A percentile compares a stretch with the other conserved stretches of the same genome.
Evolutionary conservation across 2,329 filamentous ascomycete genomes (phyloP).

Genomic region (Aureobasidium zeae): DNA sequence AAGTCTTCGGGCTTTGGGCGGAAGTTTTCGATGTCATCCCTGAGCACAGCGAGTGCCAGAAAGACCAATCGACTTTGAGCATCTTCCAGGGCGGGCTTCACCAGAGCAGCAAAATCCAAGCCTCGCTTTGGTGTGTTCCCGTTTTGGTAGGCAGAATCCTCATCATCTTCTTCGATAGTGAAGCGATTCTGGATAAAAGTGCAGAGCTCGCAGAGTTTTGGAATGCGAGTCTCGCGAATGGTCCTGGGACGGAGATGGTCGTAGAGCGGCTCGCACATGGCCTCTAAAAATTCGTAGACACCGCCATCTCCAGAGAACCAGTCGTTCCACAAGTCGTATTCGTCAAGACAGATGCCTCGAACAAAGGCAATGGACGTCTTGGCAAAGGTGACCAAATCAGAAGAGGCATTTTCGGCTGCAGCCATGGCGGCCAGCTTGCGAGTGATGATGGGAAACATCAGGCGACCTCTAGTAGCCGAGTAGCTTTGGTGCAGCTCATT

Average conservation of each 20-base stretch:
- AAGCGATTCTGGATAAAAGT: constrained; percentile 57
- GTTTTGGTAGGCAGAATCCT: constrained; percentile 37
- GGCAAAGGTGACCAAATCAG: constrained; percentile 56
- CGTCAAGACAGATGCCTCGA: constrained; percentile 56
- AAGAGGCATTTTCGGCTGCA: constrained; percentile 50
- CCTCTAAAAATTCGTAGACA: constrained; percentile 57
- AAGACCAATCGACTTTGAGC: constrained; percentile 59
- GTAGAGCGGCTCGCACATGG: constrained; percentile 58
- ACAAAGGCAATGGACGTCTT: constrained; percentile 56
- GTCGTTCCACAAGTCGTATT: constrained; percentile 57
- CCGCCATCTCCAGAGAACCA: constrained; percentile 56
- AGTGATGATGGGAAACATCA: constrained; percentile 53
- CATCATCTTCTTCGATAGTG: constrained; percentile 44
- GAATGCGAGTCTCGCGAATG: constrained; percentile 56
- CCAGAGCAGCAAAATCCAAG: constrained; percentile 53
- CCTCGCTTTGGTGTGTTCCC: constrained; percentile 36
- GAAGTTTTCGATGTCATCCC: constrained; percentile 58
- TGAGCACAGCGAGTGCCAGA: constrained; percentile 52
- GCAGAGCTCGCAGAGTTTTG: constrained; percentile 59
- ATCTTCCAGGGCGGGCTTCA: constrained; percentile 58
- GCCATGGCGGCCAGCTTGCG: constrained; percentile 51
- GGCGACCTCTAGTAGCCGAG: constrained; percentile 46
- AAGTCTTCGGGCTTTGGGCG: constrained; percentile 56
- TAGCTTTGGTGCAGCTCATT: constrained; percentile 58
- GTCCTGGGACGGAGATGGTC: constrained; percentile 56